These are phyloP conservation scores for Emergomyces orientalis DNA, from an alignment of 2,329 filamentous ascomycete genomes.

Conservation along the genomic window DNA sequence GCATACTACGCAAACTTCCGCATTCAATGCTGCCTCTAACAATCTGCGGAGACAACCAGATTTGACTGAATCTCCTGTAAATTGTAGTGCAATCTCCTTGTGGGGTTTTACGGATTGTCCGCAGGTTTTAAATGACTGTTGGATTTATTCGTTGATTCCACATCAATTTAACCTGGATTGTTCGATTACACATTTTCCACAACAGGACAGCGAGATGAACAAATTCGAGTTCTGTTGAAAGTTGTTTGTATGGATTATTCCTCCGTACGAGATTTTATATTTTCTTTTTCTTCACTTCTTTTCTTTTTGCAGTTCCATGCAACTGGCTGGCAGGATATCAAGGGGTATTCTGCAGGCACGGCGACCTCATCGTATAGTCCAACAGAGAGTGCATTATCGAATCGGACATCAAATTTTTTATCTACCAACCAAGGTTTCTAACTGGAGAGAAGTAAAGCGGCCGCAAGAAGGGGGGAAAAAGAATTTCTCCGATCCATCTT, in stretches of 20 bases:
- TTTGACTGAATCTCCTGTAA: not conserved
- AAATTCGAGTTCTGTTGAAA: not conserved
- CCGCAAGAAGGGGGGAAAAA: no score
- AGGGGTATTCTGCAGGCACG: conserved; percentile 1
- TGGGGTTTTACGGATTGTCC: not conserved
- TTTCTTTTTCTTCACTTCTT: not conserved
- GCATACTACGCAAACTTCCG: not conserved
- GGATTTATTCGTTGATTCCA: not conserved
- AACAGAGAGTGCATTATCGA: not conserved
- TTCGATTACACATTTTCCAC: not conserved
- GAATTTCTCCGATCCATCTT: not conserved
- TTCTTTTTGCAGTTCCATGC: not conserved
- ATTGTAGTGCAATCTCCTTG: not conserved
- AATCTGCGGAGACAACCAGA: not conserved
- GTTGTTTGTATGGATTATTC: not conserved
- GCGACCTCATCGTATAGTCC: not conserved
- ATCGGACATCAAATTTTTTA: not conserved
- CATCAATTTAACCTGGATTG: not conserved
- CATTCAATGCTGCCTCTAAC: not conserved
- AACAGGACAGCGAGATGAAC: not conserved
- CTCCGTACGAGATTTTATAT: not conserved
- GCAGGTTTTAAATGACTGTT: not conserved
- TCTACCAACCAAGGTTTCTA: not conserved
- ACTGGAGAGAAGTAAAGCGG: no score
- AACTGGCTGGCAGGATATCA: not conserved